Evolutionary conservation across 1,284 basidiomycete species (phyloP).

Genomic region (Heterobasidion parviporum): DNA sequence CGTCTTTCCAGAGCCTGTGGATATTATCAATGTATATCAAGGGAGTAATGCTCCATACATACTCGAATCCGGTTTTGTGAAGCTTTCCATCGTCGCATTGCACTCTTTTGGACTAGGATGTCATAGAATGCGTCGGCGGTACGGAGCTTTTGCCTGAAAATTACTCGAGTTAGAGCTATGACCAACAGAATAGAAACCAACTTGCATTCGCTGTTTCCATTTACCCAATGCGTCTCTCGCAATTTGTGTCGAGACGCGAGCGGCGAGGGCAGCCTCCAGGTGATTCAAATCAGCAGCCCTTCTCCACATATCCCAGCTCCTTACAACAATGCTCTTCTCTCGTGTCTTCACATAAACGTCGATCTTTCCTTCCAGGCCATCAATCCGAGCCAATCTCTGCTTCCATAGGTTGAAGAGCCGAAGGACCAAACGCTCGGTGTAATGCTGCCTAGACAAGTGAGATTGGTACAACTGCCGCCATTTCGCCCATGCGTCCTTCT

Average conservation of each 20-base stretch:
- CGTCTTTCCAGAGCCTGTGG: conserved; percentile 40
- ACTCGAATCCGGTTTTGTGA: conserved; percentile 43
- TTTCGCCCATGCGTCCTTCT: conserved; percentile 47
- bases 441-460: conserved; percentile 40
- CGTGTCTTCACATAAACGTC: conserved; percentile 32
- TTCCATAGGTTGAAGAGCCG: conserved; percentile 47
- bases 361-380: conserved; percentile 37
- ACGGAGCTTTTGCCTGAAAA: conserved; percentile 33
- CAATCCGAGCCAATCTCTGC: conserved; percentile 27
- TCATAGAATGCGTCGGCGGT: conserved; percentile 37
- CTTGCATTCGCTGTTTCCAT: conserved; percentile 55
- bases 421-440: conserved; percentile 31
- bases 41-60: conserved; percentile 15
- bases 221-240: conserved; percentile 34
- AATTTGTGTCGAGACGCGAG: conserved; percentile 37
- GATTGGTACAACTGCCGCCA: conserved; percentile 53
- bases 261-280: conserved; percentile 34
- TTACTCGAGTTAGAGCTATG: conserved; percentile 6
- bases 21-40: background rate
- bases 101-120: conserved; percentile 32
- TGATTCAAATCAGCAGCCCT: conserved; percentile 31
- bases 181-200: conserved; percentile 4
- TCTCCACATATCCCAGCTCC: conserved; percentile 50
- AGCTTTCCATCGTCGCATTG: conserved; percentile 48
- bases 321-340: conserved; percentile 27